Evolutionary conservation across 1,284 basidiomycete species (phyloP), one percentile per base, ranked within the genome.

Genomic region (Trametes hirsuta): DNA sequence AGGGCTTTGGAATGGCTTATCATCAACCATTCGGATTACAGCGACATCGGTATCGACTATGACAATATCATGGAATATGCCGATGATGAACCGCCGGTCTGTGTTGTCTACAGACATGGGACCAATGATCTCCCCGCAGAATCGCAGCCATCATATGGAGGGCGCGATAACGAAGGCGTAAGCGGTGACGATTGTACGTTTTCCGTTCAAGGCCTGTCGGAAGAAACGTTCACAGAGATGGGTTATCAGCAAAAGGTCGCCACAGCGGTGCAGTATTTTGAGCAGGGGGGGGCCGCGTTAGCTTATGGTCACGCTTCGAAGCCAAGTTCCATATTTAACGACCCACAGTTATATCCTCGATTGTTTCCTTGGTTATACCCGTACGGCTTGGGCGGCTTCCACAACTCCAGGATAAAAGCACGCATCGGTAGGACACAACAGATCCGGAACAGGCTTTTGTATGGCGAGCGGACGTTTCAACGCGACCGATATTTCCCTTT

Each of bases 1-100:
- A 39, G 25, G 18, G 72, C 72, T 3, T 52, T 76, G 5, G 55
- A 70, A 18, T 75, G 74, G 74, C 59, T 76, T n/a, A 69, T 69
- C 25, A 37, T 73, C 2, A 76, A 76, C 48, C 71, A 76, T 63
- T 5, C 3, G 9, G 67, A 69, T 34, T 75, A 75, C 60, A 15
- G 2, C 4, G 68, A 72, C 55, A 8, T 72, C 0, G 48, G 58
- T 0, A 72, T 76, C 12, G 70, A 67, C 0, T n/a, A 70, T 5
- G 53, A 67, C 0, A 71, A 73, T 62, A 37, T 72, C 3, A 21
- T 42, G 2, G 21, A 53, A 40, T 74, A 74, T 56, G 51, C 55
- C 21, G 10, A 53, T 59, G 6, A 35, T 6, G 46, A 47, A 14
- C 46, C 46, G 9, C 46, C 46, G 18, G 46, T 47, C 5, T 35